A percentile compares a stretch with the other conserved stretches of the same genome.
phyloP scores from a whole-genome alignment of 257 asterid genomes.

The Oldenlandia corymbosa region DNA sequence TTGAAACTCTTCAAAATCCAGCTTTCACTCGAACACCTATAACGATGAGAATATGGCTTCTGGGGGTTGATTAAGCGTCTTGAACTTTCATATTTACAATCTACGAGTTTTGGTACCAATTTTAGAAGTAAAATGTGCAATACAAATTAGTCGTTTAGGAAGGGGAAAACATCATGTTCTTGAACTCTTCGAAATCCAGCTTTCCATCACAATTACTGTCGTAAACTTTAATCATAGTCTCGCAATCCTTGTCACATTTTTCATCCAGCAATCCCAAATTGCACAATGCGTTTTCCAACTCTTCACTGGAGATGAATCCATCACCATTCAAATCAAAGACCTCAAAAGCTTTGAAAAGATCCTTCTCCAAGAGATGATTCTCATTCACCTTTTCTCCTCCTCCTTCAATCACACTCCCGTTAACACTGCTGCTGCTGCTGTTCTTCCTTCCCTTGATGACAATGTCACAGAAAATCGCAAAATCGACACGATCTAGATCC shows the following conservation, averaged over 20 bases:
- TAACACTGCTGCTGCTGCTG: not conserved
- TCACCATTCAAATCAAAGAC: conserved; percentile 56
- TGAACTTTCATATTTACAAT: no score
- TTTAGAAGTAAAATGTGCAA: no score
- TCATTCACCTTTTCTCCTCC: not conserved
- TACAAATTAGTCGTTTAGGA: no score
- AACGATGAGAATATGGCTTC: no score
- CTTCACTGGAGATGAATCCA: conserved; percentile 54
- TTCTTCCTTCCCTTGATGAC: conserved; percentile 19
- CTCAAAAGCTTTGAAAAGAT: conserved; percentile 41
- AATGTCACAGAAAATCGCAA: conserved; percentile 39
- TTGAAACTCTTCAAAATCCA: no score
- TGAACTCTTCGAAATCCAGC: conserved; percentile 64
- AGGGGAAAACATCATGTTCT: conserved; percentile 51
- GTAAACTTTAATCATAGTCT: conserved; percentile 44
- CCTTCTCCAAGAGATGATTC: conserved; percentile 25
- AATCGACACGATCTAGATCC: conserved; percentile 36
- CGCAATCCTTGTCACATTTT: conserved; percentile 33
- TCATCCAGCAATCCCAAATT: conserved; percentile 47
- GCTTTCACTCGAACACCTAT: no score
- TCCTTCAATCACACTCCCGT: conserved; percentile 6
- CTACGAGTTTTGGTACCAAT: no score
- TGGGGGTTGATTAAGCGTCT: no score
- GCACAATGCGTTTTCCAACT: conserved; percentile 41
- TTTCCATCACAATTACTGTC: conserved; percentile 64